phyloP scores from a whole-genome alignment of 2,329 filamentous ascomycete genomes.

The Xylaria multiplex region DNA sequence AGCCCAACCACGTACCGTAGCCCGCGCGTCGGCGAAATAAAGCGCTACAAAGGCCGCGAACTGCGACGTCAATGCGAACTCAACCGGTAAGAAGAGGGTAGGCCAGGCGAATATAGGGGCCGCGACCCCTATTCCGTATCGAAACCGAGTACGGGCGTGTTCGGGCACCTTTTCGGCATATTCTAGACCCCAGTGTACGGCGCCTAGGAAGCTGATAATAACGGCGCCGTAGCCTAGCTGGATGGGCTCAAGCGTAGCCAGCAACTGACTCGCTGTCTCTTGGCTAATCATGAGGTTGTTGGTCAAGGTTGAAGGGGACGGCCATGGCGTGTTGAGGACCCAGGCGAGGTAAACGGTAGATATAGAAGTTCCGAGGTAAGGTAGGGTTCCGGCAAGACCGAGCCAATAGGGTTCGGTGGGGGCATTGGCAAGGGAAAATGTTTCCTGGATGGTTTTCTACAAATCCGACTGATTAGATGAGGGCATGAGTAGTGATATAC shows the following conservation, averaged over 20 bases:
- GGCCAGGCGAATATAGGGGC: constrained; percentile 89
- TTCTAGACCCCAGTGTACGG: constrained; percentile 92
- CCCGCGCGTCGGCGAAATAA: constrained; percentile 84
- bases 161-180: constrained; percentile 75
- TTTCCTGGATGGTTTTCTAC: constrained; percentile 73
- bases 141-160: constrained; percentile 72
- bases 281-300: constrained; percentile 74
- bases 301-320: constrained; percentile 68
- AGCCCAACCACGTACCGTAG: constrained; percentile 78
- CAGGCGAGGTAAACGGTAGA: constrained; percentile 85
- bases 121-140: constrained; percentile 84
- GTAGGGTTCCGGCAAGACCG: constrained; percentile 80
- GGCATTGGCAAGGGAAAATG: constrained; percentile 71
- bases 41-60: constrained; percentile 86
- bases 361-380: constrained; percentile 85
- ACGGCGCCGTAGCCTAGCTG: constrained; percentile 93
- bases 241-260: constrained; percentile 82
- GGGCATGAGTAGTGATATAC: neutral
- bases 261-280: constrained; percentile 75
- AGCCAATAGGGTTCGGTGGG: constrained; percentile 74
- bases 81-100: constrained; percentile 82
- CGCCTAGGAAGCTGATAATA: constrained; percentile 92
- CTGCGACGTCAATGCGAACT: constrained; percentile 86
- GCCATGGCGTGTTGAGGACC: constrained; percentile 77
- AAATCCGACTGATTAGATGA: constrained; percentile 8